Conservation (phyloP, 2,329 filamentous ascomycete genomes). For the Aspergillus felis region DNA sequence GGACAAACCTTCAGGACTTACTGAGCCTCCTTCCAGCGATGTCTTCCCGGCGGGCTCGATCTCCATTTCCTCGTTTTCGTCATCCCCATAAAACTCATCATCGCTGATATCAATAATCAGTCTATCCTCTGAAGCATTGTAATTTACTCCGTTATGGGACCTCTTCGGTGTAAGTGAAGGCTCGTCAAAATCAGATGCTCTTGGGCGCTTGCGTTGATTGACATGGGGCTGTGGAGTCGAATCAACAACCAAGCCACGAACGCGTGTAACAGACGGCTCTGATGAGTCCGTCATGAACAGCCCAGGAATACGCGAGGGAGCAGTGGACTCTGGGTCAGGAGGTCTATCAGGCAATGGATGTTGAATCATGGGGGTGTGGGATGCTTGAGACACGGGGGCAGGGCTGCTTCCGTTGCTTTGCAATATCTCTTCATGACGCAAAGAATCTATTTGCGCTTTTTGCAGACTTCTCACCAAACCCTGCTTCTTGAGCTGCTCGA, state of each 20-base stretch:
- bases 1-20: constrained; percentile 20
- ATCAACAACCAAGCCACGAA: constrained; percentile 15
- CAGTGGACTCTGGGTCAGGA: constrained; percentile 24
- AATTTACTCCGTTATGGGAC: constrained; percentile 50
- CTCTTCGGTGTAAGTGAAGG: constrained; percentile 52
- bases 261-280: constrained; percentile 6
- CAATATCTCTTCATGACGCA: constrained; percentile 5
- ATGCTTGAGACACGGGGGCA: constrained; percentile 2
- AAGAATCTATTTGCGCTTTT: constrained; percentile 17
- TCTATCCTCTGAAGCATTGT: constrained; percentile 49
- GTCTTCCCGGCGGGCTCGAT: constrained; percentile 27
- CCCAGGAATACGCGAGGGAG: constrained; percentile 47
- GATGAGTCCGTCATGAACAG: constrained; percentile 45
- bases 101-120: constrained; percentile 86
- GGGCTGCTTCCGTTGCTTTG: constrained; percentile 1
- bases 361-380: constrained; percentile 18
- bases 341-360: constrained; percentile 39
- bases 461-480: constrained; percentile 39
- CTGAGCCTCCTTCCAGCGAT: constrained; percentile 1
- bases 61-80: constrained; percentile 28
- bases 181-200: constrained; percentile 69
- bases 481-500: constrained; percentile 66
- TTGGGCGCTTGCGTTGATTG: constrained; percentile 53
- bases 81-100: constrained; percentile 49
- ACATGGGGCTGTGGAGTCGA: constrained; percentile 19